Conservation (phyloP, 2,329 filamentous ascomycete species). For the Cordyceps javanica region DNA sequence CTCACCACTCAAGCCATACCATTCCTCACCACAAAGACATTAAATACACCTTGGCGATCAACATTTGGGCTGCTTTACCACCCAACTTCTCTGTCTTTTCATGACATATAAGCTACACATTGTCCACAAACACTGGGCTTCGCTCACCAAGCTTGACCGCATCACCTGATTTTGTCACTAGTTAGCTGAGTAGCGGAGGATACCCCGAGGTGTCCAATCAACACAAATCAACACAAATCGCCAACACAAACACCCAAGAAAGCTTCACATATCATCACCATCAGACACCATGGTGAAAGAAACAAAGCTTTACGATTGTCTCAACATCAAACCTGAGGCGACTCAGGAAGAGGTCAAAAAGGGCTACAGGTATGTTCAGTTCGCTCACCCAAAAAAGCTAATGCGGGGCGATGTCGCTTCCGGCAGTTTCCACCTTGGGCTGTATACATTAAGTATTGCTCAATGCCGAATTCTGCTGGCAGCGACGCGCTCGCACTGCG, state of each 20-base stretch:
- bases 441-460: background rate
- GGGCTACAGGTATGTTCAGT: constrained; percentile 66
- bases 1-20: too few relatives aligned
- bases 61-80: background rate
- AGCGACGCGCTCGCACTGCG: background rate
- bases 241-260: too few relatives aligned
- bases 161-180: background rate
- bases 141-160: background rate
- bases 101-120: background rate
- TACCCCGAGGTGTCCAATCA: background rate
- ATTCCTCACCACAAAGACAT: background rate
- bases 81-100: background rate
- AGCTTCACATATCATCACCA: constrained; percentile 1
- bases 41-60: background rate
- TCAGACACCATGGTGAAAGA: constrained; percentile 74
- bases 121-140: background rate
- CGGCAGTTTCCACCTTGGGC: background rate
- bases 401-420: constrained; percentile 8
- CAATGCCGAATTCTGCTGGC: background rate
- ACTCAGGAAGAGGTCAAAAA: constrained; percentile 96
- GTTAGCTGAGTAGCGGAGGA: background rate
- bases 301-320: constrained; percentile 87
- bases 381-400: background rate
- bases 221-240: background rate
- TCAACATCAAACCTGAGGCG: constrained; percentile 72